Evolutionary conservation across 768 basidiomycete species (phyloP), one percentile per base, ranked within the genome.

Genomic region (Macrolepiota dolichaula): DNA sequence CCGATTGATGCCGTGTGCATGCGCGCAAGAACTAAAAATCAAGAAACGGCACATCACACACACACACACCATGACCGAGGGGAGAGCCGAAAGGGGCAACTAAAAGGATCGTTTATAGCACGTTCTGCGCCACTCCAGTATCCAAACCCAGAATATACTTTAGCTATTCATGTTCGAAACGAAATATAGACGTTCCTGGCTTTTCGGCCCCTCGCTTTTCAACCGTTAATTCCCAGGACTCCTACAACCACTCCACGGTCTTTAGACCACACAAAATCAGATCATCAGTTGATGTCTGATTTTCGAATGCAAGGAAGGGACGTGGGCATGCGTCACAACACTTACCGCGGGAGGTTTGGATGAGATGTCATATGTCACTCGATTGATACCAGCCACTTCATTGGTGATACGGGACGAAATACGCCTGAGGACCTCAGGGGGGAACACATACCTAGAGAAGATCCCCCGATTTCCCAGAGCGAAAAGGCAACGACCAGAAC

Each of bases 391-490:
- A 64, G 82, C 79, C 7, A 97, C 96, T 74, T 99, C 97, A 73
- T 98, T 99, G 38, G 97, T 99, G 65, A 99, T 98, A 59, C 97
- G 84, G 51, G 93, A 95, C 22, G 96, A 98, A 69, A 99, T 94
- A 66, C 88, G 87, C 63, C 90, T 87, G 61, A 99, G 76, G 11
- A 98, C 86, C 46, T 90, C 88, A 15, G 94, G 78, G 27, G 96
- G 96, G 83, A 98, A 99, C n/a, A 92, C 87, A 77, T 92, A 98
- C 92, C 92, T 93, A 67, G n/a, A 15, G 13, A 50, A n/a, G n/a
- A n/a, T n/a, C n/a, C 51, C 65, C 51, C 54, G 58, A 27, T 55
- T 55, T 55, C 54, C n/a, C n/a, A n/a, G n/a, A n/a, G n/a, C n/a
- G n/a, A 24, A 44, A 55, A 32, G 27, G 44, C 54, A 19, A n/a